Percentiles rank a stretch among this genome's conserved stretches.
Evolutionary conservation across 2,329 filamentous ascomycete species (phyloP).

Genomic region (Ophiocordyceps camponoti-saundersi): DNA sequence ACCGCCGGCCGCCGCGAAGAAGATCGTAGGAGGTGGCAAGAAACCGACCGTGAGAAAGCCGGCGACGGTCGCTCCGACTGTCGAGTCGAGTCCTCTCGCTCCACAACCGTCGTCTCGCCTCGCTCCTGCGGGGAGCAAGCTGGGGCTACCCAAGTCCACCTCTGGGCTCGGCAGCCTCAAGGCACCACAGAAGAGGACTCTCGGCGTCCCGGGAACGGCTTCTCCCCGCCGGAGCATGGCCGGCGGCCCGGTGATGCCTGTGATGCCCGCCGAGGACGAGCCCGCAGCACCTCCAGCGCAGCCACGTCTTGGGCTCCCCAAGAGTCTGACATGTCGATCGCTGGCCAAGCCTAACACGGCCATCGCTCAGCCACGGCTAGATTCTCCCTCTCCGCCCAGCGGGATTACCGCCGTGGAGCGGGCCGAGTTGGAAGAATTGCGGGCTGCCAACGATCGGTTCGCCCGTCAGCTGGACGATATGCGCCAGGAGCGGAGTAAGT

Average conservation of each 20-base stretch:
- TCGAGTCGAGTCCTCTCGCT: constrained; percentile 35
- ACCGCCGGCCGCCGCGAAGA: constrained; percentile 29
- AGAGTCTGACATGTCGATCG: constrained; percentile 72
- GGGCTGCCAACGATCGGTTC: constrained; percentile 65
- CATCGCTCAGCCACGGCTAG: constrained; percentile 29
- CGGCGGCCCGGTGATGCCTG: constrained; percentile 28
- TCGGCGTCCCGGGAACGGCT: constrained; percentile 29
- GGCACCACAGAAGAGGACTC: constrained; percentile 36
- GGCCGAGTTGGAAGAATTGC: constrained; percentile 82
- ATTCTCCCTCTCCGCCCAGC: constrained; percentile 41
- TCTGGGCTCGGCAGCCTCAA: constrained; percentile 39
- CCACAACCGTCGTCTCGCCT: constrained; percentile 40
- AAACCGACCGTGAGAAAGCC: constrained; percentile 27
- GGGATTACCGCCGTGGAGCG: constrained; percentile 66
- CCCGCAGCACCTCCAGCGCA: constrained; percentile 39
- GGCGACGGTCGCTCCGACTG: constrained; percentile 21
- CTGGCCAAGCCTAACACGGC: constrained; percentile 55
- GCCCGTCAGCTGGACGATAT: constrained; percentile 62
- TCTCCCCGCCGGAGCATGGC: constrained; percentile 38
- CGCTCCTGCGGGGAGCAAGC: constrained; percentile 27
- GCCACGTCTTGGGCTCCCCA: constrained; percentile 49
- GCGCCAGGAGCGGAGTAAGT: constrained; percentile 62
- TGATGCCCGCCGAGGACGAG: constrained; percentile 39
- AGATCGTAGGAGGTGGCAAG: constrained; percentile 25
- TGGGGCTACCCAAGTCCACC: constrained; percentile 33